Conservation (phyloP, 208 protist species). For the Trypanosoma cruzi region DNA sequence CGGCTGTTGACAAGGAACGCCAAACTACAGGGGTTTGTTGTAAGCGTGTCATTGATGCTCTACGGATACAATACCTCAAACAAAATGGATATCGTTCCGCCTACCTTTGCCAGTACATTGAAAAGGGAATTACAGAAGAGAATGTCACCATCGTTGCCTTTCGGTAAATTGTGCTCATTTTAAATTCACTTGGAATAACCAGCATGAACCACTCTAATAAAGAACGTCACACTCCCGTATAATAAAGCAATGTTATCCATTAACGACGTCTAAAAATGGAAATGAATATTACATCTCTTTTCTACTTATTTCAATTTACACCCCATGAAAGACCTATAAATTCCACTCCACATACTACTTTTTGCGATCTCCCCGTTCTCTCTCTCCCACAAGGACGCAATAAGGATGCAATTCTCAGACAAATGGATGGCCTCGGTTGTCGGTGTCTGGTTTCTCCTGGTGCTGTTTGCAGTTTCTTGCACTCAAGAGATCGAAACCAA, state of each 20-base stretch:
- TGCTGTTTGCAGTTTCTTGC: background rate
- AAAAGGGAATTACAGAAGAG: conserved; percentile 56
- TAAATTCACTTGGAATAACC: background rate
- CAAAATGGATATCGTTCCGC: conserved; percentile 44
- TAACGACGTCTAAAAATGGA: too few relatives aligned
- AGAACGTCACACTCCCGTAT: too few relatives aligned
- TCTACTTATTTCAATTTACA: too few relatives aligned
- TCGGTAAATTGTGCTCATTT: conserved; percentile 1
- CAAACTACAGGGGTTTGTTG: conserved; percentile 46
- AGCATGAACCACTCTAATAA: too few relatives aligned
- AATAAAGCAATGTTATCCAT: too few relatives aligned
- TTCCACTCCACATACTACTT: too few relatives aligned
- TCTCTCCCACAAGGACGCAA: background rate
- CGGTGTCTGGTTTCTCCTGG: background rate
- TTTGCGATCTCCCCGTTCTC: background rate
- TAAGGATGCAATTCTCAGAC: background rate
- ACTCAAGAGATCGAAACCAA: background rate
- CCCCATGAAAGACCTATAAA: too few relatives aligned
- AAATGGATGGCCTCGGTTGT: background rate
- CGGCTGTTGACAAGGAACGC: conserved; percentile 40
- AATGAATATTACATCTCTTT: too few relatives aligned
- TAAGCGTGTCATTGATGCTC: conserved; percentile 70
- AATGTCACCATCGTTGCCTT: conserved; percentile 76
- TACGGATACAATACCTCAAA: conserved; percentile 60
- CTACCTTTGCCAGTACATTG: conserved; percentile 53